Evolutionary conservation across 805 yeast species (phyloP).

Genomic region (Lipomyces lipofer): DNA sequence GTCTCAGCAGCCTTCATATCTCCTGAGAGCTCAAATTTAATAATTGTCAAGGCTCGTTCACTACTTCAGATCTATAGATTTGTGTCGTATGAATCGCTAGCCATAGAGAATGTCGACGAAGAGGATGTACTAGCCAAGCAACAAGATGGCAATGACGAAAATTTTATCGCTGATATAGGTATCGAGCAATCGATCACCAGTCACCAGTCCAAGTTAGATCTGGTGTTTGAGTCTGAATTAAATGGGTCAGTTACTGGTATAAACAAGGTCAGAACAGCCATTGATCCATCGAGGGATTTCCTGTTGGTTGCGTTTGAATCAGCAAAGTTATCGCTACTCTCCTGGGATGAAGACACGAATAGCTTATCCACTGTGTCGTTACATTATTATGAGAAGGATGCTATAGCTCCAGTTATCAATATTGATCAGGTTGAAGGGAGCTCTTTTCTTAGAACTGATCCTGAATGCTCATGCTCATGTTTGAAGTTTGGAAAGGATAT

Average conservation of each 20-base stretch:
- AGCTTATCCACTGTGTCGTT: constrained; percentile 70
- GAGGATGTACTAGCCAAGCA: not conserved
- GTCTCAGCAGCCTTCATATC: constrained; percentile 39
- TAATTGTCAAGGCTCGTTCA: constrained; percentile 66
- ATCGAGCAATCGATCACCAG: constrained; percentile 32
- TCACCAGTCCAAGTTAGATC: constrained; percentile 39
- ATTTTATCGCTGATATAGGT: constrained; percentile 33
- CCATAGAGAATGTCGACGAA: not conserved
- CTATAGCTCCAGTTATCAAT: constrained; percentile 36
- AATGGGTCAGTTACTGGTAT: constrained; percentile 69
- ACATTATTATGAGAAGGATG: constrained; percentile 79
- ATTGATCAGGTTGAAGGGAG: constrained; percentile 35
- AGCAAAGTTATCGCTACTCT: constrained; percentile 76
- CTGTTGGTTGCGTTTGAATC: constrained; percentile 64
- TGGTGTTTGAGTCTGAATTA: constrained; percentile 66
- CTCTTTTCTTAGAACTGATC: constrained; percentile 60
- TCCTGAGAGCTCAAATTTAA: constrained; percentile 48
- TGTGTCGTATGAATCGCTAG: constrained; percentile 35
- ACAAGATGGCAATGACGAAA: constrained; percentile 24
- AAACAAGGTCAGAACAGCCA: constrained; percentile 43
- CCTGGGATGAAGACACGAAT: constrained; percentile 61
- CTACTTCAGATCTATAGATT: constrained; percentile 62
- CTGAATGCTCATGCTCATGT: constrained; percentile 53
- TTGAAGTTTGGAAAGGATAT: constrained; percentile 58
- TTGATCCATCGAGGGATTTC: constrained; percentile 56